Evolutionary conservation across 805 yeast genomes (phyloP).

Genomic region (Saitoella complicata): DNA sequence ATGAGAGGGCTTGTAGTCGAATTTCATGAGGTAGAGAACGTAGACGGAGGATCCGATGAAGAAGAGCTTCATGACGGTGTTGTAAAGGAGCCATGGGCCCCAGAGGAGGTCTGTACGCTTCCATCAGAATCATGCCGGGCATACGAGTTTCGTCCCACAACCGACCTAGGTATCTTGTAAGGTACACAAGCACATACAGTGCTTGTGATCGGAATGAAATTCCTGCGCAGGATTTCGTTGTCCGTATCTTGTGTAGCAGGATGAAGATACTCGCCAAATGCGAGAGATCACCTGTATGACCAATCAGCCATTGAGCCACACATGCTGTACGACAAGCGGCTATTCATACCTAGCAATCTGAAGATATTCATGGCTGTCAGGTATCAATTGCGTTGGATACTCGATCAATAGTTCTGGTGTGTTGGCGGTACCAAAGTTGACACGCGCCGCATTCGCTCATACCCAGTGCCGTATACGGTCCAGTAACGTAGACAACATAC

Average conservation of each 20-base stretch:
- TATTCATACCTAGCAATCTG: constrained; percentile 13
- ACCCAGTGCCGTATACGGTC: too few species aligned
- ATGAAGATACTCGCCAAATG: constrained; percentile 69
- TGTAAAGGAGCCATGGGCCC: constrained; percentile 42
- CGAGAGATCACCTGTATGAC: constrained; percentile 47
- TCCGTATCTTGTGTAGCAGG: constrained; percentile 51
- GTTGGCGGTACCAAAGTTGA: too few species aligned
- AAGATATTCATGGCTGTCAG: constrained; percentile 14
- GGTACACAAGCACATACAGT: constrained; percentile 56
- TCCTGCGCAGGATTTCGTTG: constrained; percentile 56
- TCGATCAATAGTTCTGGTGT: too few species aligned
- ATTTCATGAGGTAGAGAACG: constrained; percentile 54
- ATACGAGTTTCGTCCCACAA: constrained; percentile 6
- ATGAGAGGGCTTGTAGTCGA: constrained; percentile 39
- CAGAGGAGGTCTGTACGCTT: constrained; percentile 23
- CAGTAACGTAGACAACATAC: too few species aligned
- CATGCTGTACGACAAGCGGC: constrained; percentile 20
- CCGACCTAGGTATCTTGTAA: constrained; percentile 56
- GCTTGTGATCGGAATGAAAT: constrained; percentile 79
- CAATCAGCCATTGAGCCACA: constrained; percentile 18
- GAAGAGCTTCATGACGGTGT: constrained; percentile 62
- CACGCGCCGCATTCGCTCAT: too few species aligned
- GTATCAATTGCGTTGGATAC: neutral
- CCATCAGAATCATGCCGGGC: neutral
- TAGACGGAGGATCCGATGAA: constrained; percentile 64